These are phyloP conservation scores for Macrolepiota fuliginosa DNA, from an alignment of 768 basidiomycete genomes.

Conservation along the genomic window DNA sequence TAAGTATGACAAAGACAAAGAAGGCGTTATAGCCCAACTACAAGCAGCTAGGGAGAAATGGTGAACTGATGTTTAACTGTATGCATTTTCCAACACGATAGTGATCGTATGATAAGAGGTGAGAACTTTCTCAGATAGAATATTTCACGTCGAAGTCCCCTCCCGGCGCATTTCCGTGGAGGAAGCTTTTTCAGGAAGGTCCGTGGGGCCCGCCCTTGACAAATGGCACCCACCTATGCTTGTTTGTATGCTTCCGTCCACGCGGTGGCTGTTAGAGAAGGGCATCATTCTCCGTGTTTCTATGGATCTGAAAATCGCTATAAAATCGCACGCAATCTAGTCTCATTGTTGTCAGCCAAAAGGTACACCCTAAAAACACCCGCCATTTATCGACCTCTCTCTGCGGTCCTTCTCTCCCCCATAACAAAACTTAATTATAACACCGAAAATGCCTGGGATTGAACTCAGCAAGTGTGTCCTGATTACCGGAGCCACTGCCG, in stretches of 20 bases:
- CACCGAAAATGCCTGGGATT: conserved; percentile 31
- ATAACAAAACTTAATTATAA: neutral
- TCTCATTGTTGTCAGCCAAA: too few relatives aligned
- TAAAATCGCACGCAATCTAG: neutral
- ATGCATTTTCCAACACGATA: too few relatives aligned
- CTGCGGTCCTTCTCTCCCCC: too few relatives aligned
- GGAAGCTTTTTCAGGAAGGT: neutral
- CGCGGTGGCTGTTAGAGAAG: neutral
- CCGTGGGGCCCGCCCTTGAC: neutral
- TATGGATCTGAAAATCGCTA: neutral
- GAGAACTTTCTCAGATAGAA: too few relatives aligned
- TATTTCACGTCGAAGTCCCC: too few relatives aligned
- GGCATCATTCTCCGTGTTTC: neutral
- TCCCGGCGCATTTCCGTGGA: neutral
- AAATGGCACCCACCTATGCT: neutral
- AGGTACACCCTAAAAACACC: too few relatives aligned
- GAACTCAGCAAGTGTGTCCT: conserved; percentile 48
- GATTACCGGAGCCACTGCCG: conserved; percentile 53
- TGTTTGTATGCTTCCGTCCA: neutral
- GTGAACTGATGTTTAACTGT: neutral
- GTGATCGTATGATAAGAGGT: neutral
- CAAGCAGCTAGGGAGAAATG: conserved; percentile 12
- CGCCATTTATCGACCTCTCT: too few relatives aligned
- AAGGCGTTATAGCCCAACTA: conserved; percentile 11
- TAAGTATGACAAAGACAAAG: conserved; percentile 27